A percentile compares a stretch with the other conserved stretches of the same genome.
phyloP scores from a whole-genome alignment of 352 stramenopile species.

The Thalassiosira sp. region DNA sequence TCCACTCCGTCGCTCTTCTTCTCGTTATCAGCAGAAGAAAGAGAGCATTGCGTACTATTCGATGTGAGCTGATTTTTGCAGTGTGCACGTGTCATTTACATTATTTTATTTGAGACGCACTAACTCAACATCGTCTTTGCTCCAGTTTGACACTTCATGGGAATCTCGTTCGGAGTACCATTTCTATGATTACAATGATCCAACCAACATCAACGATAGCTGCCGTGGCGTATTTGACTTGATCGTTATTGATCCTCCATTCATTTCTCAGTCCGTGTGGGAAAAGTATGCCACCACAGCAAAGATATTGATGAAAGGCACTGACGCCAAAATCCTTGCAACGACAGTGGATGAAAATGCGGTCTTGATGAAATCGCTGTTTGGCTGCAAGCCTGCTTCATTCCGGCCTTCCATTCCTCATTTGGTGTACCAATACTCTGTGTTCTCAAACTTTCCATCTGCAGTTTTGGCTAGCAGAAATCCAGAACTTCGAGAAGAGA shows the following conservation, averaged over 20 bases:
- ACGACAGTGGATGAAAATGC: constrained; percentile 92
- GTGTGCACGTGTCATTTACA: not conserved
- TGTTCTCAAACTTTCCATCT: constrained; percentile 88
- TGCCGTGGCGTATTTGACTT: constrained; percentile 87
- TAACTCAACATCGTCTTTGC: not conserved
- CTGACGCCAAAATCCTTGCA: constrained; percentile 84
- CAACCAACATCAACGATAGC: constrained; percentile 76
- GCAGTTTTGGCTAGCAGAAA: constrained; percentile 22
- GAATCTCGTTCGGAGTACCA: constrained; percentile 83
- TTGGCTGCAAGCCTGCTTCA: constrained; percentile 78
- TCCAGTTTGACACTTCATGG: constrained; percentile 88
- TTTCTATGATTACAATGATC: constrained; percentile 89
- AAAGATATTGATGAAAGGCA: constrained; percentile 76
- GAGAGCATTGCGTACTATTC: constrained; percentile 85
- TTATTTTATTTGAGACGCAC: constrained; percentile 6
- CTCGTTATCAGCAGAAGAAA: constrained; percentile 75
- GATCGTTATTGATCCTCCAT: constrained; percentile 92
- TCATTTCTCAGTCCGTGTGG: constrained; percentile 93
- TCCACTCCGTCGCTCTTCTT: constrained; percentile 94
- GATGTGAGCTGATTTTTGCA: constrained; percentile 81
- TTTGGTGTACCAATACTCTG: constrained; percentile 93
- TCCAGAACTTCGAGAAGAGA: constrained; percentile 27
- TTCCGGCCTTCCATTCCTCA: constrained; percentile 92
- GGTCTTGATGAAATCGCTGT: constrained; percentile 85
- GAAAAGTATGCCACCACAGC: constrained; percentile 85